Conservation (phyloP, 768 basidiomycete species). For the Trametes punicea region DNA sequence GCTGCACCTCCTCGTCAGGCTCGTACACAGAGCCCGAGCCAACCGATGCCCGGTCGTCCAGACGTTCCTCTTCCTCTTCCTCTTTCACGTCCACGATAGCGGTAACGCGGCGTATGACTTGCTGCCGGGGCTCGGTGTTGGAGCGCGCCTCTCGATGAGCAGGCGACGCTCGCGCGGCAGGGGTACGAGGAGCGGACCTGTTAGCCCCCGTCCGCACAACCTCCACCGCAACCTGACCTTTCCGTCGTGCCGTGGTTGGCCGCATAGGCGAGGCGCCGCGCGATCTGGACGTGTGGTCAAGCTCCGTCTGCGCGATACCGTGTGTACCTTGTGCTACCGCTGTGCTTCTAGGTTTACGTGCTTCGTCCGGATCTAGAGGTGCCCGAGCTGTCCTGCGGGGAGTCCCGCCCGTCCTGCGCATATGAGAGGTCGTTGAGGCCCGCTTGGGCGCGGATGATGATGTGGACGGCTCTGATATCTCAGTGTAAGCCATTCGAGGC, state of each 20-base stretch:
- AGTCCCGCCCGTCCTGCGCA: slow-evolving; percentile 1
- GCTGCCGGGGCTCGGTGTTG: slow-evolving; percentile 25
- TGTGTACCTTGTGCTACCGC: neutral
- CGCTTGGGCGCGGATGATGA: slow-evolving; percentile 24
- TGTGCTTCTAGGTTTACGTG: slow-evolving; percentile 1
- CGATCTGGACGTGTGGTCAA: neutral
- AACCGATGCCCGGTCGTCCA: slow-evolving; percentile 11
- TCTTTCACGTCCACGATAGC: slow-evolving; percentile 65
- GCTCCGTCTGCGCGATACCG: neutral
- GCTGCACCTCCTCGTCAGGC: slow-evolving; percentile 19
- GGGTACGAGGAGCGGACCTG: slow-evolving; percentile 3
- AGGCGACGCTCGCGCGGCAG: slow-evolving; percentile 1
- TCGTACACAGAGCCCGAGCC: slow-evolving; percentile 15
- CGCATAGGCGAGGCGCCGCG: slow-evolving; percentile 5
- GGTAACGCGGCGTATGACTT: slow-evolving; percentile 61
- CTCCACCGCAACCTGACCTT: neutral
- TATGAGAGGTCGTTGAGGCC: slow-evolving; percentile 17
- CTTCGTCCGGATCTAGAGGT: slow-evolving; percentile 3
- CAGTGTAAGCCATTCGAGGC: slow-evolving; percentile 6
- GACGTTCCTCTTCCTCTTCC: slow-evolving; percentile 41
- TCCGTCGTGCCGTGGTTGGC: neutral
- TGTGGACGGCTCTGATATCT: slow-evolving; percentile 17
- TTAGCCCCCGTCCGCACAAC: neutral
- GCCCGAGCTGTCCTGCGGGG: neutral
- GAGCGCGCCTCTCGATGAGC: slow-evolving; percentile 5